Base-by-base conservation (phyloP, 2,329 filamentous ascomycete species). In the Aspergillus carbonarius region DNA sequence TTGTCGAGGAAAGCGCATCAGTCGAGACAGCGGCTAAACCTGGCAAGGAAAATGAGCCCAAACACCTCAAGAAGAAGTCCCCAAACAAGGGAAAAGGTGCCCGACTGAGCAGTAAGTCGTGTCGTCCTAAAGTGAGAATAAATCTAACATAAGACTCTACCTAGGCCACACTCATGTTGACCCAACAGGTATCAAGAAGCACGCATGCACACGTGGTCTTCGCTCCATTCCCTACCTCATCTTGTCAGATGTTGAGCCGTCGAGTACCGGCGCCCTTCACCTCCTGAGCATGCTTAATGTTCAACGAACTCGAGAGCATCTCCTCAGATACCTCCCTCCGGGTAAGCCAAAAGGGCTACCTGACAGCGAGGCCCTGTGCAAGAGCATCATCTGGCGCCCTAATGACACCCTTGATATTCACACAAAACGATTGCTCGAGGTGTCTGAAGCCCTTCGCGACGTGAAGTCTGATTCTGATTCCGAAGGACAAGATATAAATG, bases 201-300 rank as follows among this genome's bases (percentile, higher is more conserved):
- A 65, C 47, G 59, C 71, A 3, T 72, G 70, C 48, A 72, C 71
- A 15, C 65, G 72, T 12, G 73, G 73, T 4, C 64, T 75, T 32
- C 70, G 69, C 27, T 74, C 73, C 3, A 64, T 75, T n/a, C 71
- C 73, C n/a, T 73, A 70, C 52, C 50, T 75, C 5, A 65, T 73
- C 34, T 49, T 74, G 17, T 66, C 68, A 2, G 60, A 70, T 23
- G 60, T 66, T 8, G 60, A 51, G 18, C 65, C 68, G 53, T 68
- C 66, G 1, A 66, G 63, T 40, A 67, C 59, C 47, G 63, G 65
- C 13, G 65, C 68, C 1, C 60, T 72, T 13, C 72, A 74, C 53
- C 54, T 74, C 7, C 59, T 70, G 6, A 68, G 61, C 54, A 72
- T 74, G 59, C 44, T 71, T n/a, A 64, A 60, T 35, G 59, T 68